Evolutionary conservation across 1,284 basidiomycete genomes (phyloP), one percentile per base, ranked within the genome.

Genomic region (Lentinus polychrous): DNA sequence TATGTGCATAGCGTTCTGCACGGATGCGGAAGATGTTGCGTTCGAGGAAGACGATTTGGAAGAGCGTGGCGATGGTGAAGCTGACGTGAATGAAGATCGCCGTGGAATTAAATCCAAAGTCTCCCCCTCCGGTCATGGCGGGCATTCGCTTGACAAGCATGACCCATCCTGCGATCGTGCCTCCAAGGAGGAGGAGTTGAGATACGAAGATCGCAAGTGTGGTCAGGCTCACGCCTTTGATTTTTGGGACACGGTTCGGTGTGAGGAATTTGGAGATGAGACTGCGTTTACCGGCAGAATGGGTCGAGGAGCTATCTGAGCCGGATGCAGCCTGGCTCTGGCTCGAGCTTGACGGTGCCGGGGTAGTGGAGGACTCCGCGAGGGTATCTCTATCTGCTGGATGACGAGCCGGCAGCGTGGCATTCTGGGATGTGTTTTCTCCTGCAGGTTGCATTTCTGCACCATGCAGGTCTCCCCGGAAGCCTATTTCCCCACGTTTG

Each of bases 401-500:
- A 63, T 84, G 81, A 45, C 76, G 63, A 20, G 58, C 65, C 22
- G 70, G 71, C 14, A 71, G 49, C 8, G 53, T 24, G 14, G 53
- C 50, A 38, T 27, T 15, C 7, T 46, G 33, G 50, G 53, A 52
- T 37, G 52, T 50, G 36, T 51, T 49, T 8, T 45, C 45, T 32
- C 50, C 35, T 12, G 33, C 20, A 46, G 48, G 47, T 49, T 43
- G 54, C 46, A 57, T 55, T 46, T 60, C 58, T 14, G 48, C 43
- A 18, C 59, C 58, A 24, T 48, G 64, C 22, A 68, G 48, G 6
- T 67, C 72, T 54, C 79, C 78, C 27, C 65, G 54, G 57, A 68
- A 86, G 17, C 82, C 83, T 49, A 86, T 78, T 60, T 84, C 83
- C 36, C 83, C 83, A 38, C 73, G 71, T 63, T 85, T 85, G 42